Conservation (phyloP, 2,329 filamentous ascomycete species). For the Epichloe aotearoae region DNA sequence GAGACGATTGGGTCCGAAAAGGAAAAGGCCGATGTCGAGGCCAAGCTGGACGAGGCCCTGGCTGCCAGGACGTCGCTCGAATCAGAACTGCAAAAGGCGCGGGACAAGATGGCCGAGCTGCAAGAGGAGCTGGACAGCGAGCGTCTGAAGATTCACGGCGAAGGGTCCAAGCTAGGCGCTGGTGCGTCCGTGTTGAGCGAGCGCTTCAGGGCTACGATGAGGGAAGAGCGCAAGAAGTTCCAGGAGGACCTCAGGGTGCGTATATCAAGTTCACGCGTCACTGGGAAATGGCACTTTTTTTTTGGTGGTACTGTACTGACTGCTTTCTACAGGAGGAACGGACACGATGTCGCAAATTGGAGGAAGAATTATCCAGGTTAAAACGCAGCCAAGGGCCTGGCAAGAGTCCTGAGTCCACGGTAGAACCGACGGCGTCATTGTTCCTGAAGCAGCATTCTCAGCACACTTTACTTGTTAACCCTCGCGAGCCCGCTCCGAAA, state of each 20-base stretch:
- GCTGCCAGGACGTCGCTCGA: constrained; percentile 25
- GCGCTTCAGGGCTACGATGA: constrained; percentile 42
- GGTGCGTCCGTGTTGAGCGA: constrained; percentile 41
- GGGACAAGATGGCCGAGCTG: constrained; percentile 25
- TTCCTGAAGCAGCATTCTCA: not conserved
- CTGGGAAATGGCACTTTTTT: not conserved
- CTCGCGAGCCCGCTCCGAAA: too few species aligned
- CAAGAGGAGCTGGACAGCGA: constrained; percentile 40
- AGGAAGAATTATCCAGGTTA: constrained; percentile 35
- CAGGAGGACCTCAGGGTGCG: constrained; percentile 40
- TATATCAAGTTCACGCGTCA: not conserved
- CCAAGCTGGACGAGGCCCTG: constrained; percentile 22
- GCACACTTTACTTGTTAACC: not conserved
- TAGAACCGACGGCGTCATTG: constrained; percentile 4
- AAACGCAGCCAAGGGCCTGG: constrained; percentile 28
- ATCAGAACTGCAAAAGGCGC: constrained; percentile 24
- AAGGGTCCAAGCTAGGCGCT: constrained; percentile 21
- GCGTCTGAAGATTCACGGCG: constrained; percentile 29
- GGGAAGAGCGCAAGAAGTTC: constrained; percentile 43
- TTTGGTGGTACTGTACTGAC: not conserved
- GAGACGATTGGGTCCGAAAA: constrained; percentile 37
- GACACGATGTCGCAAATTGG: constrained; percentile 30
- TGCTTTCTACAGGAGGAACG: constrained; percentile 33
- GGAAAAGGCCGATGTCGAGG: constrained; percentile 32
- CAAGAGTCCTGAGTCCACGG: constrained; percentile 31